Evolutionary conservation across 192 early-diverging fungal genomes (phyloP).

Genomic region (Backusella australiensis): DNA sequence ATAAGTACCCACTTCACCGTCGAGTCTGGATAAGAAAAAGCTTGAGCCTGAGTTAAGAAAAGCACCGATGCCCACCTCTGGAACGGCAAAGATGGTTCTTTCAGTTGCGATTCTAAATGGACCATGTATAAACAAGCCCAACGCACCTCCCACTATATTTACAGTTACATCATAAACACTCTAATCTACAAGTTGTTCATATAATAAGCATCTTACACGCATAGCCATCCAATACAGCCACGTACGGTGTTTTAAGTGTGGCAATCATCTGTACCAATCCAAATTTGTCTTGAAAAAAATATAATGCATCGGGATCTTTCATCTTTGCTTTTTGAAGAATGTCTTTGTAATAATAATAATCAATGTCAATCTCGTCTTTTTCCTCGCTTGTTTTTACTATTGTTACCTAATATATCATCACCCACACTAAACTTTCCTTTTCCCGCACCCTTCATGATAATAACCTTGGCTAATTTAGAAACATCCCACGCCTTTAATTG

Average conservation of each 20-base stretch:
- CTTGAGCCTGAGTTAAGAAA: constrained; percentile 94
- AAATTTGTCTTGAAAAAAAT: constrained; percentile 93
- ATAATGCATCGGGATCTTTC: constrained; percentile 53
- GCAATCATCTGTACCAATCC: constrained; percentile 87
- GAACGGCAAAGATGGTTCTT: constrained; percentile 90
- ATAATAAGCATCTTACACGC: constrained; percentile 47
- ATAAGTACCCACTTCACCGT: constrained; percentile 90
- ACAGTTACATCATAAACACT: background rate
- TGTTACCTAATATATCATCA: constrained; percentile 64
- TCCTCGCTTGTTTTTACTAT: background rate
- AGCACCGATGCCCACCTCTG: constrained; percentile 90
- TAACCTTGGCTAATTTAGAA: constrained; percentile 86
- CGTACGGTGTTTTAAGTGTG: constrained; percentile 81
- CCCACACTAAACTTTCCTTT: constrained; percentile 88
- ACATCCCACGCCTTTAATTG: constrained; percentile 86
- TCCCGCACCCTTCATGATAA: constrained; percentile 77
- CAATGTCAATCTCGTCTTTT: background rate
- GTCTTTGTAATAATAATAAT: constrained; percentile 8
- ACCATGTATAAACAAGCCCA: constrained; percentile 90
- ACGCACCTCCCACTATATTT: constrained; percentile 87
- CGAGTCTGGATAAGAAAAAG: constrained; percentile 93
- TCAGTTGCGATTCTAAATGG: constrained; percentile 96
- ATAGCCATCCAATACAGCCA: constrained; percentile 84
- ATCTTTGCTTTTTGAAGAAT: constrained; percentile 45
- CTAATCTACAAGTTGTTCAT: background rate